These are phyloP conservation scores for Nemania bipapillata DNA, from an alignment of 2,329 filamentous ascomycete genomes.

Conservation along the genomic window DNA sequence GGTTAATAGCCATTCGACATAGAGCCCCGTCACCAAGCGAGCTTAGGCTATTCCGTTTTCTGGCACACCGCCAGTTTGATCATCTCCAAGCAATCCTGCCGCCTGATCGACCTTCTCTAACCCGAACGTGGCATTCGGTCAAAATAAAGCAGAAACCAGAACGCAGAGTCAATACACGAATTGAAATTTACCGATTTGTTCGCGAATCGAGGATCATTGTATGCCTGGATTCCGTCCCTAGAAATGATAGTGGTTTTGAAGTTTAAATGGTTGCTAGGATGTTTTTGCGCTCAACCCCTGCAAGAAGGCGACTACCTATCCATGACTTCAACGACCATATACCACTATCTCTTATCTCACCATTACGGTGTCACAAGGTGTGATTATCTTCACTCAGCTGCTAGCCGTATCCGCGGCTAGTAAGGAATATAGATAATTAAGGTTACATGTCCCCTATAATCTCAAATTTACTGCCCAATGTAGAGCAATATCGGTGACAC, in stretches of 20 bases:
- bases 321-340: no score
- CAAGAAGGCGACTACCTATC: no score
- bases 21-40: conserved; percentile 3
- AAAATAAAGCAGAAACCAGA: background rate
- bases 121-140: background rate
- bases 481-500: background rate
- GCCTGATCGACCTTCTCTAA: background rate
- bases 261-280: background rate
- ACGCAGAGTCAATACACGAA: background rate
- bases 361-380: background rate
- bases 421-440: background rate
- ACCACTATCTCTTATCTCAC: no score
- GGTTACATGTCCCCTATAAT: background rate
- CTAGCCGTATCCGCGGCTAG: background rate
- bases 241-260: background rate
- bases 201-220: background rate
- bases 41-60: conserved; percentile 9
- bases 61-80: conserved; percentile 30
- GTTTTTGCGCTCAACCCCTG: conserved; percentile 12
- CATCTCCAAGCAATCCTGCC: conserved; percentile 2
- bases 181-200: background rate
- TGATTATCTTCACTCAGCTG: background rate
- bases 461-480: background rate
- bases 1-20: background rate
- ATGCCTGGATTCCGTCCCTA: background rate